phyloP scores from a whole-genome alignment of 495 filamentous ascomycete species.

The Xylaria nigripes region DNA sequence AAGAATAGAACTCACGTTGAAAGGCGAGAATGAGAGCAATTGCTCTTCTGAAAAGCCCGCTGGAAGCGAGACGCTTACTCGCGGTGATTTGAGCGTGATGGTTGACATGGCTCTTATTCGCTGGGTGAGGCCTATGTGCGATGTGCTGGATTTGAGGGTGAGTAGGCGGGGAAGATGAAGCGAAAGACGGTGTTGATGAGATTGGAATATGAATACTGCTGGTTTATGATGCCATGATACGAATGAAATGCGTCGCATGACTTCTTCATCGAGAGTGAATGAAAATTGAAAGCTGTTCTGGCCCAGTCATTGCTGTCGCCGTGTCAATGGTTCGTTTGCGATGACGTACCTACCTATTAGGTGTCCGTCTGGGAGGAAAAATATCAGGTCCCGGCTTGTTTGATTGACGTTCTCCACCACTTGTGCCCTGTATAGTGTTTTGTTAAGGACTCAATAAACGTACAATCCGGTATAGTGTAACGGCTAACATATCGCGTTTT shows the following conservation, averaged over 20 bases:
- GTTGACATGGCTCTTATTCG: conserved; percentile 30
- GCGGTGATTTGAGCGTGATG: conserved; percentile 39
- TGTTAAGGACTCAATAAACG: background rate
- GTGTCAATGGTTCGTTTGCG: background rate
- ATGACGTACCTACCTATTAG: background rate
- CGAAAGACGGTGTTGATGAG: background rate
- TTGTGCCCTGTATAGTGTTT: no score
- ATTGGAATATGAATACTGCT: background rate
- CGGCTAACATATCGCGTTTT: conserved; percentile 44
- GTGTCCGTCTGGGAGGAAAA: no score
- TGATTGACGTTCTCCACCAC: no score
- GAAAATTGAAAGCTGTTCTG: no score
- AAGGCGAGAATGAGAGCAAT: conserved; percentile 63
- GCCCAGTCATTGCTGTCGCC: no score
- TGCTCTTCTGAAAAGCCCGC: conserved; percentile 52
- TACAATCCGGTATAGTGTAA: conserved; percentile 39
- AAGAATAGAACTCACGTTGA: conserved; percentile 47
- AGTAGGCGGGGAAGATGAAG: background rate
- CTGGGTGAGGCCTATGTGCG: background rate
- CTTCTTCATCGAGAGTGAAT: background rate
- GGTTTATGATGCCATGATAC: background rate
- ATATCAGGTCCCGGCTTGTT: no score
- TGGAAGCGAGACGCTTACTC: conserved; percentile 48
- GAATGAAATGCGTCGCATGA: background rate
- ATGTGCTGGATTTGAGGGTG: background rate